Evolutionary conservation across 768 basidiomycete species (phyloP), one percentile per base, ranked within the genome.

Genomic region (Clitopilus passeckerianus): DNA sequence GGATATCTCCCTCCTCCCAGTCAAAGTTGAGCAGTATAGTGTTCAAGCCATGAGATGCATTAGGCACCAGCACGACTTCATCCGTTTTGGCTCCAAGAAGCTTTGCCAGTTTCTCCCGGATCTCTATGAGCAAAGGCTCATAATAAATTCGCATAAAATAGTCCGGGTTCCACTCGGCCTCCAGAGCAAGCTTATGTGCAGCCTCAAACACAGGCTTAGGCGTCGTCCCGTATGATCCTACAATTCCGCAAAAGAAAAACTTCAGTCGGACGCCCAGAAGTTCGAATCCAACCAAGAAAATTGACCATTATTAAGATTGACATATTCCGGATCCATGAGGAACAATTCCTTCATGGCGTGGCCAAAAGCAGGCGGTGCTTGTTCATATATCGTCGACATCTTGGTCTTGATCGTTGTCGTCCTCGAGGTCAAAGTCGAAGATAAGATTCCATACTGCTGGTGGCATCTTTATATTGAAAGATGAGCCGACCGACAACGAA

Each of bases 301-400:
- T 74, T 34, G 55, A 86, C 89, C 88, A 56, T 85, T 76, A 65
- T 90, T 89, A 44, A 90, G 71, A 64, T 89, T 87, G 54, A 85
- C 67, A 59, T 88, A 89, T 43, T 77, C 74, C 5, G 84, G 75
- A 44, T 85, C 81, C 20, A 89, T 77, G 20, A 74, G 76, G 58
- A 82, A 89, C 55, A 81, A 80, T 50, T 80, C 77, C 57, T 76
- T 80, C 64, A 82, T 68, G 5, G 71, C 73, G 64, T 83, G 85
- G 0, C 89, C 89, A 54, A 90, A 88, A 1, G 71, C 54, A 8
- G 74, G 74, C 27, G 74, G 74, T 12, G 66, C 54, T 34, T 70
- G 63, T 53, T 60, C 63, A 59, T 68, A 72, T 10, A 20, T 50
- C 20, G 16, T 50, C 46, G 46, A 50, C 22, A 50, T 23, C 20